Evolutionary conservation across 2,329 filamentous ascomycete genomes (phyloP).

Genomic region (Raffaelea ambrosiae): DNA sequence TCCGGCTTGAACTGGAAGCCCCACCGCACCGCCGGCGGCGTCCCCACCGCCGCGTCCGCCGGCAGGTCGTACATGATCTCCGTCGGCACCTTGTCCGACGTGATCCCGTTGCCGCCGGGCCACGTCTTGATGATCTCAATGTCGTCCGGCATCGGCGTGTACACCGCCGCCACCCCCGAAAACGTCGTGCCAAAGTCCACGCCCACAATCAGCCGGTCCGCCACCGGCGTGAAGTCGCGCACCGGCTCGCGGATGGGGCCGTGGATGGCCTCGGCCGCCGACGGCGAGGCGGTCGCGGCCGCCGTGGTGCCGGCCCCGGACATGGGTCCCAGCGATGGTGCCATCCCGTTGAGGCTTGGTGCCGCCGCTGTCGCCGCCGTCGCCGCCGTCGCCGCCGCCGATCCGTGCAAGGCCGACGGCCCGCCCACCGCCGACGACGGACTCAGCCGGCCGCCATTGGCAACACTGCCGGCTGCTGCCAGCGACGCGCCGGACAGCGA

Average conservation of each 20-base stretch:
- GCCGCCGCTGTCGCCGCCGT: background rate
- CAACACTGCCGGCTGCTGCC: slow-evolving; percentile 1
- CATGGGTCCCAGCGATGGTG: background rate
- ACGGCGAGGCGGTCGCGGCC: slow-evolving; percentile 25
- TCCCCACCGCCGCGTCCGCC: slow-evolving; percentile 23
- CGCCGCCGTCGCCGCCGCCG: background rate
- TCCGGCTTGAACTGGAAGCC: slow-evolving; percentile 77
- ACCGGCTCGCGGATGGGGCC: slow-evolving; percentile 49
- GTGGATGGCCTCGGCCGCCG: slow-evolving; percentile 54
- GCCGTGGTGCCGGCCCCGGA: background rate
- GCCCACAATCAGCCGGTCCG: slow-evolving; percentile 64
- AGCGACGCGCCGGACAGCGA: slow-evolving; percentile 6
- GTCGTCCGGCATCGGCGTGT: slow-evolving; percentile 69
- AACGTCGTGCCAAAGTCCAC: slow-evolving; percentile 83
- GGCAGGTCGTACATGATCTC: slow-evolving; percentile 59
- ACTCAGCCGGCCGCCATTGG: background rate
- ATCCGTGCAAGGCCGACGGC: background rate
- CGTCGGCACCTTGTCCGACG: slow-evolving; percentile 79
- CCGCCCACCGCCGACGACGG: background rate
- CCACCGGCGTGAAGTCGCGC: slow-evolving; percentile 40
- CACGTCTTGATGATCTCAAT: slow-evolving; percentile 78
- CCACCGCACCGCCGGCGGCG: slow-evolving; percentile 56
- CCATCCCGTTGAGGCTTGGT: background rate
- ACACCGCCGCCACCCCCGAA: slow-evolving; percentile 66
- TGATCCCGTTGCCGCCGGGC: slow-evolving; percentile 77